A percentile compares a stretch with the other conserved stretches of the same genome.
Conservation (phyloP, 139 green algal genomes). For the Diplosphaera chodatii region DNA sequence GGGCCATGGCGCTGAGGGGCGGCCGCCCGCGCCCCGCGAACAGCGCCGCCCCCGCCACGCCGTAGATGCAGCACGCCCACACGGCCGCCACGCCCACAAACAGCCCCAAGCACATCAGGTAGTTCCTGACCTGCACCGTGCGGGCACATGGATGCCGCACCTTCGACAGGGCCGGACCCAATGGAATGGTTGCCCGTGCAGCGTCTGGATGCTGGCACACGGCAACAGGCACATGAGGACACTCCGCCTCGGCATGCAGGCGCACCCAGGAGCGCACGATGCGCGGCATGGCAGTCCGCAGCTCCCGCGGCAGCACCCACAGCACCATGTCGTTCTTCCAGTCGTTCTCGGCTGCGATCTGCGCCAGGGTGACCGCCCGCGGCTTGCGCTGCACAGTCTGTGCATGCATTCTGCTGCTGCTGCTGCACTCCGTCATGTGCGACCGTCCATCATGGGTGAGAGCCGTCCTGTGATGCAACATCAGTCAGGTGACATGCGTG, state of each 20-base stretch:
- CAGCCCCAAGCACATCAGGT: slow-evolving; percentile 32
- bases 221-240: too few species aligned
- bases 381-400: background rate
- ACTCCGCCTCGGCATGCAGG: slow-evolving; percentile 25
- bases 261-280: slow-evolving; percentile 58
- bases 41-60: slow-evolving; percentile 54
- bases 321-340: slow-evolving; percentile 81
- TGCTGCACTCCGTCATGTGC: too few species aligned
- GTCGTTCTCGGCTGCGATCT: slow-evolving; percentile 60
- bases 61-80: slow-evolving; percentile 81
- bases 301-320: slow-evolving; percentile 27
- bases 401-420: too few species aligned
- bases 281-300: slow-evolving; percentile 6
- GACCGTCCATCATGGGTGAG: too few species aligned
- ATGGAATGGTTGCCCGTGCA: too few species aligned
- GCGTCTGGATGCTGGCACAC: too few species aligned
- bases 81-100: slow-evolving; percentile 61
- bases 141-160: background rate
- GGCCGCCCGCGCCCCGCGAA: slow-evolving; percentile 64
- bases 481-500: too few species aligned
- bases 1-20: slow-evolving; percentile 27
- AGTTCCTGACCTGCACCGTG: background rate
- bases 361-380: slow-evolving; percentile 2
- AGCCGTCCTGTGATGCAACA: too few species aligned
- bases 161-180: background rate